Percentiles rank a stretch among this genome's conserved stretches.
Conservation (phyloP, 2,329 filamentous ascomycete genomes). For the Ophiostoma sp. region DNA sequence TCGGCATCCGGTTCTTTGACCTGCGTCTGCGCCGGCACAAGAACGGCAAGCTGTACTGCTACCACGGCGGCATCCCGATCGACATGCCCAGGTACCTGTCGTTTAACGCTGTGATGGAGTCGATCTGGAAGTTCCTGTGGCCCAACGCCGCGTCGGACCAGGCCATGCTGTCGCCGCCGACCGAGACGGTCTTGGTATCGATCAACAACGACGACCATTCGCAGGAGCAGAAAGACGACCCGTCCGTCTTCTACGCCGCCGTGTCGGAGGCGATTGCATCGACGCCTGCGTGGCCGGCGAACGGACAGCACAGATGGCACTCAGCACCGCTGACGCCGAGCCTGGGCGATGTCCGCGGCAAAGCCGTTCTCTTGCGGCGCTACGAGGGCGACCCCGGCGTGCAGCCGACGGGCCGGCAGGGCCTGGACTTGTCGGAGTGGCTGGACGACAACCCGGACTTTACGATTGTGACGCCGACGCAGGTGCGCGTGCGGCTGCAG, state of each 20-base stretch:
- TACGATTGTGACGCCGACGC: slow-evolving; percentile 39
- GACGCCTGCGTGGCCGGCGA: slow-evolving; percentile 32
- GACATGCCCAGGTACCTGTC: slow-evolving; percentile 58
- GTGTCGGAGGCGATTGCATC: slow-evolving; percentile 52
- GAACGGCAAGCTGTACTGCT: slow-evolving; percentile 54
- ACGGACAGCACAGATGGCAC: slow-evolving; percentile 50
- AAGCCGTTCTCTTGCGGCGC: slow-evolving; percentile 61
- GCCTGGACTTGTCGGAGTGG: slow-evolving; percentile 47
- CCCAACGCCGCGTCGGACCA: slow-evolving; percentile 33
- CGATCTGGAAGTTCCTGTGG: slow-evolving; percentile 56
- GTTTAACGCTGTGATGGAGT: slow-evolving; percentile 55
- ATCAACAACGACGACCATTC: slow-evolving; percentile 63
- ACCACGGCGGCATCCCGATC: slow-evolving; percentile 66
- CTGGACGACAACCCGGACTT: slow-evolving; percentile 60
- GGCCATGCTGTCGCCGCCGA: slow-evolving; percentile 40
- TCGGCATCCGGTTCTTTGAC: slow-evolving; percentile 69
- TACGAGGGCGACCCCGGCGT: slow-evolving; percentile 44
- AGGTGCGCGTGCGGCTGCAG: slow-evolving; percentile 40
- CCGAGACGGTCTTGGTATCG: slow-evolving; percentile 62
- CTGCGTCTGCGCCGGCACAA: slow-evolving; percentile 42
- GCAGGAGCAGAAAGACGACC: slow-evolving; percentile 50
- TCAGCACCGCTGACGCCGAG: slow-evolving; percentile 54
- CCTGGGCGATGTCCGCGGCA: slow-evolving; percentile 59
- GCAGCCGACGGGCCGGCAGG: slow-evolving; percentile 32
- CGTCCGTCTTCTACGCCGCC: slow-evolving; percentile 38